These are phyloP conservation scores for Naegleria fowleri DNA, from an alignment of 208 protist species.

Conservation along the genomic window DNA sequence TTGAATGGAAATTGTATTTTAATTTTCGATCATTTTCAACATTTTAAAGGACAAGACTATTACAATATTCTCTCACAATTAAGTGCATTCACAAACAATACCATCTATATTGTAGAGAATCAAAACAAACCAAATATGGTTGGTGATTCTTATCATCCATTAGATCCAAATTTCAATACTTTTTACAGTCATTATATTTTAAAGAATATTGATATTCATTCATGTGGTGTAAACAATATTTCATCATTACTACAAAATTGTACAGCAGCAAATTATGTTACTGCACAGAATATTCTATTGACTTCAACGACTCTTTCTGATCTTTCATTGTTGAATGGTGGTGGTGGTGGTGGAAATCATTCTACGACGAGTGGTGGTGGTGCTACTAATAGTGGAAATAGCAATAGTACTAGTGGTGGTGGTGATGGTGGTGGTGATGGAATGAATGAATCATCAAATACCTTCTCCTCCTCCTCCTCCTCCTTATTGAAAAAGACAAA, in stretches of 20 bases:
- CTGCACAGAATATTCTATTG: background rate
- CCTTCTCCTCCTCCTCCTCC: too few species aligned
- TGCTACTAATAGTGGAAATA: too few species aligned
- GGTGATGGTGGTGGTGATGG: too few species aligned
- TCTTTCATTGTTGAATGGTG: background rate
- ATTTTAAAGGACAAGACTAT: background rate
- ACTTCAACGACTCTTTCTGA: background rate
- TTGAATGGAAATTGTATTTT: constrained; percentile 5
- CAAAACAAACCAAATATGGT: background rate
- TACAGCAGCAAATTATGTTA: background rate
- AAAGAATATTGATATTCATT: background rate
- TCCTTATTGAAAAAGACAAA: background rate
- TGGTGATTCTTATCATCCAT: background rate
- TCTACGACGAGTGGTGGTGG: too few species aligned
- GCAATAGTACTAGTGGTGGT: too few species aligned
- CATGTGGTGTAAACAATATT: background rate
- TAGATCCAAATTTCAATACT: constrained; percentile 5
- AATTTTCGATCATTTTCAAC: background rate
- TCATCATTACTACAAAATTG: background rate
- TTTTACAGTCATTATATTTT: background rate
- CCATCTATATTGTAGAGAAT: background rate
- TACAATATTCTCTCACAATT: background rate
- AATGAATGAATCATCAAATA: too few species aligned
- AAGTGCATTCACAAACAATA: background rate
- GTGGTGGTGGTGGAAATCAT: too few species aligned